These are phyloP conservation scores for Aspergillus oerlinghausenensis DNA, from an alignment of 2,329 filamentous ascomycete species.

Conservation along the genomic window DNA sequence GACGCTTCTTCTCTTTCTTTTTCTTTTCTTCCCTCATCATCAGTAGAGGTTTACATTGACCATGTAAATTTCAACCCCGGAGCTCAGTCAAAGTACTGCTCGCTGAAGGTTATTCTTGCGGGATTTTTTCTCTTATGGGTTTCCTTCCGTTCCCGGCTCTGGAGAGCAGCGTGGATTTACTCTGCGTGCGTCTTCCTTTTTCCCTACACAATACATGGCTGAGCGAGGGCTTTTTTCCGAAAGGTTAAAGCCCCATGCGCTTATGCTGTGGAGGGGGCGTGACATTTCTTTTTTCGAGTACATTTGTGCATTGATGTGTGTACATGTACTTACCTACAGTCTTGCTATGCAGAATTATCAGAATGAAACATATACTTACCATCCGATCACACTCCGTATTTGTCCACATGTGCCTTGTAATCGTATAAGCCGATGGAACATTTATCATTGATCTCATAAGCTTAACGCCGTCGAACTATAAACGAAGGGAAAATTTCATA, in stretches of 20 bases:
- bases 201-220: constrained; percentile 41
- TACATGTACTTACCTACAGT: background rate
- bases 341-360: background rate
- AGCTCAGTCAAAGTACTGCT: constrained; percentile 45
- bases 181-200: constrained; percentile 38
- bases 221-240: constrained; percentile 38
- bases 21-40: constrained; percentile 43
- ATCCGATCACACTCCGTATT: background rate
- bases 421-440: background rate
- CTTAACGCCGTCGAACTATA: background rate
- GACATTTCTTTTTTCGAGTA: constrained; percentile 29
- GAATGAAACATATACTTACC: background rate
- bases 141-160: constrained; percentile 49
- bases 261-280: constrained; percentile 46
- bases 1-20: constrained; percentile 23
- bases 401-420: background rate
- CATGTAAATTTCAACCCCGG: constrained; percentile 45
- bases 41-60: constrained; percentile 50
- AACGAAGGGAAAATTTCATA: background rate
- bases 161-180: constrained; percentile 30
- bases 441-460: background rate
- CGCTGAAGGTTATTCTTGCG: constrained; percentile 48
- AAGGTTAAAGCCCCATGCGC: constrained; percentile 36
- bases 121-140: constrained; percentile 38
- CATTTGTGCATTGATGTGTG: constrained; percentile 7